A percentile compares a stretch with the other conserved stretches of the same genome.
Conservation (phyloP, 768 basidiomycete genomes). For the Trametopsis cervina region DNA sequence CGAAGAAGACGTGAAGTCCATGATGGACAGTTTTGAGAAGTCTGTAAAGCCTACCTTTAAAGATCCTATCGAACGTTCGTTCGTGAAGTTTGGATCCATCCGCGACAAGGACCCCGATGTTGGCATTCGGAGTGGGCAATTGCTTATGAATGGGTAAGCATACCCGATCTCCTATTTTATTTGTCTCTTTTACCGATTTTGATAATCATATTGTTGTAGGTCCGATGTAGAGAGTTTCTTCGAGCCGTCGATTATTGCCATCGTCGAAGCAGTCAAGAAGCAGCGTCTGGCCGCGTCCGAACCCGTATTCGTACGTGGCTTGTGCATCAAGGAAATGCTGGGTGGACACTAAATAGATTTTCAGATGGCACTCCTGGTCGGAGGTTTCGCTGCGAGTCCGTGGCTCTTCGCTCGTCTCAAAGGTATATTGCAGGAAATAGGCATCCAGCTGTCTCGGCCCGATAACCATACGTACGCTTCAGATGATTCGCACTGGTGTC, state of each 20-base stretch:
- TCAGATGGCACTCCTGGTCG: constrained; percentile 1
- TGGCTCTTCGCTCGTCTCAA: neutral
- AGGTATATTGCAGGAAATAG: neutral
- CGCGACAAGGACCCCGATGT: constrained; percentile 31
- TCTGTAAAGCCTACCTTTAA: constrained; percentile 39
- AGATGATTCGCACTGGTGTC: no score
- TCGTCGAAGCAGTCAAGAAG: constrained; percentile 28
- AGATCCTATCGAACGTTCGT: constrained; percentile 30
- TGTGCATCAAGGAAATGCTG: neutral
- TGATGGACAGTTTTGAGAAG: constrained; percentile 33
- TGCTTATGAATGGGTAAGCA: constrained; percentile 31
- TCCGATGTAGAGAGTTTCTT: constrained; percentile 36
- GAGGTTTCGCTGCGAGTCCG: constrained; percentile 3
- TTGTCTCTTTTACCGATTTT: neutral
- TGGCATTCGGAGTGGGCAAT: constrained; percentile 33
- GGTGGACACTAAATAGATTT: neutral
- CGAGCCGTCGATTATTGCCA: constrained; percentile 32
- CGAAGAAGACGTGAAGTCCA: constrained; percentile 26
- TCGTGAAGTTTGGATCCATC: constrained; percentile 34
- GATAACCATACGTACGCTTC: constrained; percentile 4
- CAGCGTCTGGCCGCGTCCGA: constrained; percentile 15
- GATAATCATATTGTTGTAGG: constrained; percentile 16
- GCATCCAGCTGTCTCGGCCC: neutral
- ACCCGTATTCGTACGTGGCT: neutral
- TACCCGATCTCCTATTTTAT: neutral